phyloP scores from a whole-genome alignment of 805 yeast genomes.

The Debaryomyces hansenii region DNA sequence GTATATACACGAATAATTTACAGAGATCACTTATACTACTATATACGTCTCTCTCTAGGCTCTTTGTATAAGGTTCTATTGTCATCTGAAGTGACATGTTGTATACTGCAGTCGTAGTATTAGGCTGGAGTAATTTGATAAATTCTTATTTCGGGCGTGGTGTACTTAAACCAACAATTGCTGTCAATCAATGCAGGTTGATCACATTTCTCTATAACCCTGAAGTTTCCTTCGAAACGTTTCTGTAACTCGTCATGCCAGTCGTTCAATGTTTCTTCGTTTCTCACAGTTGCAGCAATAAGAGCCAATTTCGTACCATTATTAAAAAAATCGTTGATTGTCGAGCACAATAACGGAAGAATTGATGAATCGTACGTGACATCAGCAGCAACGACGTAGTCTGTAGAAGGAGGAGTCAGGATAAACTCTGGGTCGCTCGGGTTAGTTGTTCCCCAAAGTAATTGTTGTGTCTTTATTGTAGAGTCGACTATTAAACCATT shows the following conservation, averaged over 20 bases:
- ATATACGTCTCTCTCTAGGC: no score
- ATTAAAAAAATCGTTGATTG: slow-evolving; percentile 41
- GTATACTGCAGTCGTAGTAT: not conserved
- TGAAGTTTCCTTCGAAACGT: slow-evolving; percentile 21
- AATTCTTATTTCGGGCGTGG: slow-evolving; percentile 27
- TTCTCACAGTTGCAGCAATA: slow-evolving; percentile 78
- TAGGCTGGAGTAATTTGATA: slow-evolving; percentile 15
- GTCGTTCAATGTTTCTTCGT: slow-evolving; percentile 31
- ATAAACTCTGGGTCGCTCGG: slow-evolving; percentile 29
- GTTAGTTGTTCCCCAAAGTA: slow-evolving; percentile 57
- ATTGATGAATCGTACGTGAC: slow-evolving; percentile 76
- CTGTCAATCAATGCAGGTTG: slow-evolving; percentile 11
- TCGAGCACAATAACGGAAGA: slow-evolving; percentile 53
- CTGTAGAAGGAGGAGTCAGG: slow-evolving; percentile 34
- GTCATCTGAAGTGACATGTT: not conserved
- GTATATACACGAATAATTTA: not conserved
- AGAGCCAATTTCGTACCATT: slow-evolving; percentile 30
- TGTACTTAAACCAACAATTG: slow-evolving; percentile 21
- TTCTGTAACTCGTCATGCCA: slow-evolving; percentile 30
- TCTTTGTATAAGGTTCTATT: no score
- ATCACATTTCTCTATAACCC: slow-evolving; percentile 8
- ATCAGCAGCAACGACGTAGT: slow-evolving; percentile 77
- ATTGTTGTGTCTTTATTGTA: slow-evolving; percentile 26
- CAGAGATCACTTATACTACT: not conserved
- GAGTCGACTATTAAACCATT: slow-evolving; percentile 33